Evolutionary conservation across 1,284 basidiomycete species (phyloP), one percentile per base, ranked within the genome.

Genomic region (Coniferiporia weirii): DNA sequence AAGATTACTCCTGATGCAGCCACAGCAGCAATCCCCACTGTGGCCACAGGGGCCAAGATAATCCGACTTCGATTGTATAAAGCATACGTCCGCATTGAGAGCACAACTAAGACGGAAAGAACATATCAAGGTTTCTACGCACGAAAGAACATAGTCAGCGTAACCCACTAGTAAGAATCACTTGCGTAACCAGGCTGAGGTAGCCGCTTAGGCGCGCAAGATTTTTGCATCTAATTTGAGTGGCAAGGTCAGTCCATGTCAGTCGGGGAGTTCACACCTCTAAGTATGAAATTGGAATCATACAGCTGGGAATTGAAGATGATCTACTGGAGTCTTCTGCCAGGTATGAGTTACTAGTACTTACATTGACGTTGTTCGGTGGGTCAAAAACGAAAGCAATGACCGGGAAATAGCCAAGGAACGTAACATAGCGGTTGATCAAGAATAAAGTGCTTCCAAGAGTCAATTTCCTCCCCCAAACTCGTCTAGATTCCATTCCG

Each of bases 361-460:
- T 17, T 34, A 54, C 58, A 13, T 20, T 19, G 22, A 15, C 52
- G 22, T 45, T 35, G 9, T 54, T 27, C 17, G 60, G 55, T 7
- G 60, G 48, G 35, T 38, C 34, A 44, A 61, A 57, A 19, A 20
- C 27, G 34, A 61, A 36, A 43, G 44, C 57, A 8, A 61, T 3
- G 9, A 54, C 51, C 9, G 51, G 49, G 10, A 61, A 35, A 36
- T 61, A 61, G 7, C 60, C 60, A 19, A 53, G 20, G 40, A 47
- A 61, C 1, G 56, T 52, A 10, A 44, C 27, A 45, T 61, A 61
- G 20, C 56, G 60, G 40, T 61, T 61, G 2, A 61, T 45, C 32
- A 61, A 32, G 46, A 58, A 61, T 4, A 61, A 50, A 10, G 49
- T 17, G 27, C 52, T 54, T 13, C 47, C 54, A 20, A 58, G 40